A percentile compares a stretch with the other conserved stretches of the same genome.
Evolutionary conservation across 2,329 filamentous ascomycete species (phyloP).

Genomic region (Sporothrix euskadiensis): DNA sequence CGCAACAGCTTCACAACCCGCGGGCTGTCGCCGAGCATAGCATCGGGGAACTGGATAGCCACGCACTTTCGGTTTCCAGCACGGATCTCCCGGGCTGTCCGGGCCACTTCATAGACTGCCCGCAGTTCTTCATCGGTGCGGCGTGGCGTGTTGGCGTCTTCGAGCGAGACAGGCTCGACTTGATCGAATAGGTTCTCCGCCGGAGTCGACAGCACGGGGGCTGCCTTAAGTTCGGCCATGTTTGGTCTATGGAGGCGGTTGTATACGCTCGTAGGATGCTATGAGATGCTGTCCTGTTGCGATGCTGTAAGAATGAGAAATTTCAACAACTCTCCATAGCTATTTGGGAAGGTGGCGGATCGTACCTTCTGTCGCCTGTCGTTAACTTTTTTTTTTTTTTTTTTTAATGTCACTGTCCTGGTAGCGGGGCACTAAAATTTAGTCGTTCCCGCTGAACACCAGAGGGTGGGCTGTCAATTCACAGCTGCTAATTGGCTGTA

Average conservation of each 20-base stretch:
- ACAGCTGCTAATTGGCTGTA: slow-evolving; percentile 19
- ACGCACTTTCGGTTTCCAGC: slow-evolving; percentile 71
- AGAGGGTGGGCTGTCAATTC: slow-evolving; percentile 23
- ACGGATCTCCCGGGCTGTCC: slow-evolving; percentile 76
- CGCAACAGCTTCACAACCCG: slow-evolving; percentile 69
- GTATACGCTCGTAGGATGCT: background rate
- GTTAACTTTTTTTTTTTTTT: slow-evolving; percentile 17
- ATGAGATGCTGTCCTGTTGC: background rate
- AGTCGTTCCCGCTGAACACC: slow-evolving; percentile 10
- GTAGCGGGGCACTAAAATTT: slow-evolving; percentile 27
- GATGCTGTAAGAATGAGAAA: background rate
- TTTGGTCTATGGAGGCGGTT: background rate
- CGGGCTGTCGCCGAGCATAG: slow-evolving; percentile 84
- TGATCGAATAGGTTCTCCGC: slow-evolving; percentile 61
- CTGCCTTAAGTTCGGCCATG: slow-evolving; percentile 53
- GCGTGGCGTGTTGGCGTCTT: slow-evolving; percentile 37
- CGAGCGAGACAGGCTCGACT: slow-evolving; percentile 42
- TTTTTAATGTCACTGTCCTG: background rate
- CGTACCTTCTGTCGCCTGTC: background rate
- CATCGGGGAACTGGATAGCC: slow-evolving; percentile 93
- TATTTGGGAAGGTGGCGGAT: slow-evolving; percentile 26
- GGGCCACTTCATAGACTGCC: slow-evolving; percentile 79
- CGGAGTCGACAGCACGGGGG: slow-evolving; percentile 65
- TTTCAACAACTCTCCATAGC: slow-evolving; percentile 16
- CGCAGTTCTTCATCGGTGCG: slow-evolving; percentile 67